These are phyloP conservation scores for Pyricularia grisea DNA, from an alignment of 2,329 filamentous ascomycete species.

Conservation along the genomic window DNA sequence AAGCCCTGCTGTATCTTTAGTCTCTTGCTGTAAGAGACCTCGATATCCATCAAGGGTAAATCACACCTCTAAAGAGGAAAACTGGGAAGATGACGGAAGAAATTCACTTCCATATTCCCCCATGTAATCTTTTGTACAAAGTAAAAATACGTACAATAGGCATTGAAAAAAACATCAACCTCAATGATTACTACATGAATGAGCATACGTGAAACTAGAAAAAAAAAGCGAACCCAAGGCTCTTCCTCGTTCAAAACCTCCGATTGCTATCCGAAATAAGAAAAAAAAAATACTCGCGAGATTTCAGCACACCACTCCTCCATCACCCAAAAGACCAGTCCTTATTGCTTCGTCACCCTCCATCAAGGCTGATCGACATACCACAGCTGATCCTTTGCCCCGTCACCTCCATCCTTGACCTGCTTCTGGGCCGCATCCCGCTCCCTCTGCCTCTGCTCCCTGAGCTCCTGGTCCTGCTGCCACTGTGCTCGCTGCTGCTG, in stretches of 20 bases:
- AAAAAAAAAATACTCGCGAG: not conserved
- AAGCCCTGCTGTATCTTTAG: too few species aligned
- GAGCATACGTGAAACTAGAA: not conserved
- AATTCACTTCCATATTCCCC: too few species aligned
- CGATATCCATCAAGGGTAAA: too few species aligned
- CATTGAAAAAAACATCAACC: too few species aligned
- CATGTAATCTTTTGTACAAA: too few species aligned
- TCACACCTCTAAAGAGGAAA: too few species aligned
- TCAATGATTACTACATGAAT: too few species aligned
- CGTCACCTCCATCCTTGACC: not conserved
- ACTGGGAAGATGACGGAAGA: too few species aligned
- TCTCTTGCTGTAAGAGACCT: too few species aligned
- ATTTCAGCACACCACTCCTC: not conserved
- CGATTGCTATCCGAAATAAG: not conserved
- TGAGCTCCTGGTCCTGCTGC: not conserved
- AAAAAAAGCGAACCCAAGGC: not conserved
- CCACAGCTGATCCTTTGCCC: not conserved
- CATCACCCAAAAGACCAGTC: not conserved
- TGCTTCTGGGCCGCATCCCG: not conserved
- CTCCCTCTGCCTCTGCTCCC: not conserved
- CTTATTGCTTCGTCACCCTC: not conserved
- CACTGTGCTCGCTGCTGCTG: not conserved
- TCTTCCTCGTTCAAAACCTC: not conserved
- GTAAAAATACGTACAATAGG: too few species aligned
- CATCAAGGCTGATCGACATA: not conserved